These are phyloP conservation scores for Tulasnella sp. DNA, from an alignment of 768 basidiomycete species.

Conservation along the genomic window DNA sequence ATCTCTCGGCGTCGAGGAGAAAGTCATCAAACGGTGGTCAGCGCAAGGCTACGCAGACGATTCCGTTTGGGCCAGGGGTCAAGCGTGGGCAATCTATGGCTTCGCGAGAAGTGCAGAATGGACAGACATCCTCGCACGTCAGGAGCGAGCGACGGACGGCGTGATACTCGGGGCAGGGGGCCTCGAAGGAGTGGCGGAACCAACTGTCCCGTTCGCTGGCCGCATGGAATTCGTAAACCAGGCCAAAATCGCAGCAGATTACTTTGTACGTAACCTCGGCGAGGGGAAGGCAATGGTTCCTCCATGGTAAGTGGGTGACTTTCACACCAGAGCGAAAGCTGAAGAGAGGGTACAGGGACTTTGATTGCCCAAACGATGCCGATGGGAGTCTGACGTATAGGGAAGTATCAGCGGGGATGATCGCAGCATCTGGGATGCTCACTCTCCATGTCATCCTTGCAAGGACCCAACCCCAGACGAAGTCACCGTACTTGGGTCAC, in stretches of 20 bases:
- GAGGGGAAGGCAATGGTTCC: neutral
- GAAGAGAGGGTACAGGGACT: neutral
- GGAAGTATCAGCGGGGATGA: slow-evolving; percentile 10
- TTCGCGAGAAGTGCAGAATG: slow-evolving; percentile 5
- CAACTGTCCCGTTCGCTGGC: neutral
- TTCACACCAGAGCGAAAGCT: neutral
- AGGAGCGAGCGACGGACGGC: neutral
- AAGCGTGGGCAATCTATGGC: slow-evolving; percentile 7
- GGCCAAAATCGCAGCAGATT: neutral
- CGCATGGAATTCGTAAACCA: neutral
- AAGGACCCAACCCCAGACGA: too few relatives aligned
- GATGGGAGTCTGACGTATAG: slow-evolving; percentile 7
- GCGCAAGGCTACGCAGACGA: slow-evolving; percentile 2
- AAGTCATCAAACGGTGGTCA: slow-evolving; percentile 1
- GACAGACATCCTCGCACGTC: neutral
- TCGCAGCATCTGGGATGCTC: slow-evolving; percentile 1
- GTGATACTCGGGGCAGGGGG: neutral
- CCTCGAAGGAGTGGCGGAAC: neutral
- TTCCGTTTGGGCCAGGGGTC: slow-evolving; percentile 1
- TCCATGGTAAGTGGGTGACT: neutral
- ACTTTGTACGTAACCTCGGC: neutral
- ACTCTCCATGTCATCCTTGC: neutral
- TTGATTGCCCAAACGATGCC: neutral
- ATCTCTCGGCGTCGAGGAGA: neutral
- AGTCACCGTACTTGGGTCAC: slow-evolving; percentile 2